Conservation (phyloP, 441 rosid species). For the Adansonia rubrostipa region DNA sequence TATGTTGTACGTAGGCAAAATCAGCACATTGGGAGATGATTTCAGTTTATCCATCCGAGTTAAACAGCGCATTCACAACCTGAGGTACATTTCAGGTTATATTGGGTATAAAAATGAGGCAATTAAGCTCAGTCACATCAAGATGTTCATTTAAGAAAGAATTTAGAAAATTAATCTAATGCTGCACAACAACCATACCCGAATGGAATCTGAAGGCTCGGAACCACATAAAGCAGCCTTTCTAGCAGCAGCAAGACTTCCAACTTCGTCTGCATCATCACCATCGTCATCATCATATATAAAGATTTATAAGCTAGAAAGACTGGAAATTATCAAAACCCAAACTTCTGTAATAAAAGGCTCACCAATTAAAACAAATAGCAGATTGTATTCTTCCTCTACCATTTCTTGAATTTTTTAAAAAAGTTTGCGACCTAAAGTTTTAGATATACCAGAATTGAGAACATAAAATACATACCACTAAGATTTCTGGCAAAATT, state of each 20-base stretch:
- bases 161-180: conserved; percentile 19
- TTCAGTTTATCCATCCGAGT: conserved; percentile 96
- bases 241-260: conserved; percentile 97
- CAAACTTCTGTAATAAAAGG: conserved; percentile 22
- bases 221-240: conserved; percentile 97
- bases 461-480: conserved; percentile 18
- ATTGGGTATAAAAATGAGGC: conserved; percentile 23
- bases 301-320: conserved; percentile 32
- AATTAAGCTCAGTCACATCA: not conserved
- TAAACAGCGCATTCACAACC: conserved; percentile 94
- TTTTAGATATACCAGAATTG: conserved; percentile 22
- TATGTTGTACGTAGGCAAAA: conserved; percentile 92
- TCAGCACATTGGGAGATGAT: conserved; percentile 88
- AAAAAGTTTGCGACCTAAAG: conserved; percentile 91
- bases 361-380: conserved; percentile 98
- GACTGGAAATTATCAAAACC: conserved; percentile 24
- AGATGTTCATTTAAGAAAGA: conserved; percentile 19
- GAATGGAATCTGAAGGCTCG: conserved; percentile 97
- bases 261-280: conserved; percentile 86
- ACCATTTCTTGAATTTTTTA: conserved; percentile 99
- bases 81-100: conserved; percentile 37
- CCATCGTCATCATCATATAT: conserved; percentile 31
- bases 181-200: conserved; percentile 50
- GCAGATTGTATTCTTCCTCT: conserved; percentile 95
- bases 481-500: not conserved